Evolutionary conservation across 257 asterid genomes (phyloP), one percentile per base, ranked within the genome.

Genomic region (Oldenlandia corymbosa): DNA sequence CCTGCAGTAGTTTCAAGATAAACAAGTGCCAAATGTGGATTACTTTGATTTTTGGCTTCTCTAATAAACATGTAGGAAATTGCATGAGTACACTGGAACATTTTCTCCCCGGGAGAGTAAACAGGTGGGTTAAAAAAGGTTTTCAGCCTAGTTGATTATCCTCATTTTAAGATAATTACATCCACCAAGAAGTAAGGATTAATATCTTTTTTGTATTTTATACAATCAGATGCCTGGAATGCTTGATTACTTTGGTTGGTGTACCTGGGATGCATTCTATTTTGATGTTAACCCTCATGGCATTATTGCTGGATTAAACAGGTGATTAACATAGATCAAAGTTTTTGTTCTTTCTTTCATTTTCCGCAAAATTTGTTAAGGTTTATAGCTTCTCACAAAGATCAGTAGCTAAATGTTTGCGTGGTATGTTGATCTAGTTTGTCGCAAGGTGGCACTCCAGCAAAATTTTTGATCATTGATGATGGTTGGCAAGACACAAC

Each of bases 181-280:
- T 32, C 16, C 5, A 34, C 34, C 26, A 7, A 50, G 48, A 26
- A 48, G 30, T 50, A n/a, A 64, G 48, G n/a, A 32, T n/a, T 9
- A n/a, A n/a, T n/a, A n/a, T 13, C 11, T 27, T 32, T 43, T 18
- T 5, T 10, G 14, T 48, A 23, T n/a, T n/a, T n/a, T n/a, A n/a
- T n/a, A n/a, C n/a, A n/a, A n/a, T n/a, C 58, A 80, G 87, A 47
- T 76, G 32, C 88, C 91, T 14, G 18, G 81, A 16, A 81, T 83
- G 67, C 72, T 86, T 14, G 83, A 86, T 70, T 83, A 83, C 80
- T 86, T 86, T 69, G 94, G 90, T 49, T 86, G 94, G 94, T 86
- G 94, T 67, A 86, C 94, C 1, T 83, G 94, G 94, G 94, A 83
- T 73, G 90, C 90, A 71, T 83, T 83, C 78, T 86, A 81, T 58